Percentiles rank a stretch among this genome's conserved stretches.
Conservation (phyloP, 176 grass and related monocot genomes). For the Oryza longistaminata region DNA sequence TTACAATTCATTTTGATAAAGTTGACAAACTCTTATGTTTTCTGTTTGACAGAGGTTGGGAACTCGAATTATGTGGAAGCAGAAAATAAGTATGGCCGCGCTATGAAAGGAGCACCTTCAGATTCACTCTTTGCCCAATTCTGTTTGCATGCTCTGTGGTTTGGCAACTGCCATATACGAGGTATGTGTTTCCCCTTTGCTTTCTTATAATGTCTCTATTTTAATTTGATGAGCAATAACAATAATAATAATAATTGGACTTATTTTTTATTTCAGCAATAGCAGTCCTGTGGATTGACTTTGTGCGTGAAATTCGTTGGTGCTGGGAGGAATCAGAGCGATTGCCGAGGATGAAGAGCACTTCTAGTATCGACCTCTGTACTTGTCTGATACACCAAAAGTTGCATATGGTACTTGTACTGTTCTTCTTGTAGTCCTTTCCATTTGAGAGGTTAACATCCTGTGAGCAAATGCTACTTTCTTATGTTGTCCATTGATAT, state of each 20-base stretch:
- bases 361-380: conserved; percentile 77
- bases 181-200: conserved; percentile 48
- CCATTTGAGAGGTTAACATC: neutral
- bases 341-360: conserved; percentile 77
- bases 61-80: conserved; percentile 44
- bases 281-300: conserved; percentile 92
- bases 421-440: conserved; percentile 9
- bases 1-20: neutral
- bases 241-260: conserved; percentile 27
- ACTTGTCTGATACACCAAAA: conserved; percentile 92
- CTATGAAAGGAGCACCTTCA: conserved; percentile 86
- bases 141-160: conserved; percentile 93
- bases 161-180: conserved; percentile 93
- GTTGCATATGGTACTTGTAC: conserved; percentile 82
- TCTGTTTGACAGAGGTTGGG: conserved; percentile 53
- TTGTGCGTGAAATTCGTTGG: conserved; percentile 98
- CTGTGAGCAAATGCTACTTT: conserved; percentile 2
- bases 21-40: conserved; percentile 5
- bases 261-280: conserved; percentile 67
- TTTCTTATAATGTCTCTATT: conserved; percentile 15
- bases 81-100: conserved; percentile 67
- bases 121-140: conserved; percentile 92
- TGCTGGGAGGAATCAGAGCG: conserved; percentile 91
- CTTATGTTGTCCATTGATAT: conserved; percentile 18
- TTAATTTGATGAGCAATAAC: conserved; percentile 6